phyloP scores from a whole-genome alignment of 805 yeast genomes.

The Candida ipomoeae region DNA sequence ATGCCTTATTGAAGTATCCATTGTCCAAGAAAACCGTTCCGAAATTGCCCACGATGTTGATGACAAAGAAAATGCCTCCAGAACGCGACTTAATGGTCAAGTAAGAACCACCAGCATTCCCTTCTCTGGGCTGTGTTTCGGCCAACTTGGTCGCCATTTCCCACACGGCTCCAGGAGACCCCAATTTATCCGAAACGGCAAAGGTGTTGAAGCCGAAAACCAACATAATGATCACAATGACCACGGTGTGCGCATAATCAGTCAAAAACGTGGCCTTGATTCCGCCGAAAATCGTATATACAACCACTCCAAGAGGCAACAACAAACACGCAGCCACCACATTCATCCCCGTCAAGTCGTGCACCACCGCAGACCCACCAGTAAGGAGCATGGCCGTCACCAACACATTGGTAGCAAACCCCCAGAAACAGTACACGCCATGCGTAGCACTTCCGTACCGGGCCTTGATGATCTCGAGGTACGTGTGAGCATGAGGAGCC shows the following conservation, averaged over 20 bases:
- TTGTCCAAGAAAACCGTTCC: slow-evolving; percentile 86
- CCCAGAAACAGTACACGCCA: slow-evolving; percentile 67
- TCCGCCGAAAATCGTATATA: slow-evolving; percentile 43
- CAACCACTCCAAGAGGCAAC: slow-evolving; percentile 71
- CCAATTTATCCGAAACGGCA: slow-evolving; percentile 65
- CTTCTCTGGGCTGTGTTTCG: slow-evolving; percentile 57
- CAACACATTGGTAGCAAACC: slow-evolving; percentile 79
- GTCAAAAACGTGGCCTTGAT: slow-evolving; percentile 45
- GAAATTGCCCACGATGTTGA: slow-evolving; percentile 82
- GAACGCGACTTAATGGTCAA: slow-evolving; percentile 81
- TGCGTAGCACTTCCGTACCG: slow-evolving; percentile 82
- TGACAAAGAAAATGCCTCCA: slow-evolving; percentile 87
- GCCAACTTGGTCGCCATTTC: slow-evolving; percentile 65
- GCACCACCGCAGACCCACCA: slow-evolving; percentile 84
- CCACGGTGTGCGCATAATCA: slow-evolving; percentile 44
- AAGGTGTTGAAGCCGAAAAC: slow-evolving; percentile 78
- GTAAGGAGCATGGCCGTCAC: slow-evolving; percentile 91
- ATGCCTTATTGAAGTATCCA: slow-evolving; percentile 87
- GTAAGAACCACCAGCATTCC: slow-evolving; percentile 83
- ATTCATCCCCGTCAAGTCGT: slow-evolving; percentile 77
- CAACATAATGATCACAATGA: slow-evolving; percentile 70
- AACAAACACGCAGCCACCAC: slow-evolving; percentile 78
- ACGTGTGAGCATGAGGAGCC: slow-evolving; percentile 92
- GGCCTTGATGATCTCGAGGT: slow-evolving; percentile 74
- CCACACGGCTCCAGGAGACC: slow-evolving; percentile 80